Percentiles rank a stretch among this genome's conserved stretches.
phyloP scores from a whole-genome alignment of 495 filamentous ascomycete species.

The Aspergillus hancockii region DNA sequence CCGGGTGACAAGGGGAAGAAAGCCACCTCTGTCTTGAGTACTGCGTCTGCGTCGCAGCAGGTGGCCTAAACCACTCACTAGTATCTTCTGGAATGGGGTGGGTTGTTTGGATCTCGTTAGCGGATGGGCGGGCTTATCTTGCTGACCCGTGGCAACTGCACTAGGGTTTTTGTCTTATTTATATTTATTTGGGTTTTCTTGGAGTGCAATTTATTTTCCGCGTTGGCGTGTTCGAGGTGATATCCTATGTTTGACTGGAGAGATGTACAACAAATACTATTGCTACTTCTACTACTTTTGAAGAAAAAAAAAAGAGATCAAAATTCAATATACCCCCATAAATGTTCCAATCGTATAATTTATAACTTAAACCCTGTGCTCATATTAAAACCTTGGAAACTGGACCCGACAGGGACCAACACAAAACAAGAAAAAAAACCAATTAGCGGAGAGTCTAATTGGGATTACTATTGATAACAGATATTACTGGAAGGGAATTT shows the following conservation, averaged over 20 bases:
- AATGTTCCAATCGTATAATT: too few species aligned
- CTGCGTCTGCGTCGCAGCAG: conserved; percentile 23
- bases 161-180: background rate
- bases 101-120: background rate
- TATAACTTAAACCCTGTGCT: too few species aligned
- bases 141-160: background rate
- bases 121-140: background rate
- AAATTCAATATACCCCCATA: too few species aligned
- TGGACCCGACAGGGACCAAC: background rate
- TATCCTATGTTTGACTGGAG: background rate
- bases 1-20: conserved; percentile 27
- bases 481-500: conserved; percentile 11
- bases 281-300: background rate
- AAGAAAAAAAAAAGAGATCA: too few species aligned
- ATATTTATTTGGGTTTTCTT: conserved; percentile 6
- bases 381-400: too few species aligned
- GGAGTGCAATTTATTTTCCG: background rate
- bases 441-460: conserved; percentile 15
- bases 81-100: background rate
- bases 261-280: background rate
- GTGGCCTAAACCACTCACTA: conserved; percentile 19
- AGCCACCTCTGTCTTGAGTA: conserved; percentile 9
- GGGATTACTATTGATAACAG: conserved; percentile 24
- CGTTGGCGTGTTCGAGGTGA: background rate
- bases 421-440: background rate